Conservation (phyloP, 2,329 filamentous ascomycete species). For the Fusarium subtropicale region DNA sequence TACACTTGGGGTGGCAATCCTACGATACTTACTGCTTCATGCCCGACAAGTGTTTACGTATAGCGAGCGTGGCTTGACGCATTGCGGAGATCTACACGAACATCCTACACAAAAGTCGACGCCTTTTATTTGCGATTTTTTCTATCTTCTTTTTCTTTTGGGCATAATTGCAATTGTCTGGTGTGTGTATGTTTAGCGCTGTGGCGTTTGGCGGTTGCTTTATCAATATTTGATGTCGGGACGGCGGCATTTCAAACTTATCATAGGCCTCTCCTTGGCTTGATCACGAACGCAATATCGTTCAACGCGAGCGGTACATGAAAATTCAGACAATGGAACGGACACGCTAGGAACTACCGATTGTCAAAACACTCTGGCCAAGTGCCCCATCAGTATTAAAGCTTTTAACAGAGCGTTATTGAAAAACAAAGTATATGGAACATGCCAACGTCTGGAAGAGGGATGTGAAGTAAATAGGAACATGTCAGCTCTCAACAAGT, state of each 20-base stretch:
- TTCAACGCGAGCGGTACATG: background rate
- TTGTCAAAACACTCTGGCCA: background rate
- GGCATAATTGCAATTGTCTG: slow-evolving; percentile 6
- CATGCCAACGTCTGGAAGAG: background rate
- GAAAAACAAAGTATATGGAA: background rate
- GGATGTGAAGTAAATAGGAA: slow-evolving; percentile 15
- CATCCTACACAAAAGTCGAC: slow-evolving; percentile 31
- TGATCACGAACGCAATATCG: background rate
- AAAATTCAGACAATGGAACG: background rate
- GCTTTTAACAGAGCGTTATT: slow-evolving; percentile 8
- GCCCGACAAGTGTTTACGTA: slow-evolving; percentile 1
- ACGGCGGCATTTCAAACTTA: slow-evolving; percentile 10
- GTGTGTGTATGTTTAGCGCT: slow-evolving; percentile 36
- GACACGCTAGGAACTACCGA: background rate
- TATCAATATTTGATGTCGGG: background rate
- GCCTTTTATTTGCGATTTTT: slow-evolving; percentile 22
- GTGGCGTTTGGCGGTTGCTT: slow-evolving; percentile 35
- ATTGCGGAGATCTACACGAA: slow-evolving; percentile 3
- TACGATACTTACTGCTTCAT: background rate
- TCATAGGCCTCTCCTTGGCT: background rate
- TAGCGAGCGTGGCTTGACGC: slow-evolving; percentile 6
- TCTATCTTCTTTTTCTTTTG: background rate
- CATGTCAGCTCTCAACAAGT: slow-evolving; percentile 1
- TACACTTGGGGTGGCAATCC: background rate
- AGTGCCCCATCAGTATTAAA: background rate